phyloP scores from a whole-genome alignment of 2,329 filamentous ascomycete genomes.

The Colletotrichum lindemuthianum region DNA sequence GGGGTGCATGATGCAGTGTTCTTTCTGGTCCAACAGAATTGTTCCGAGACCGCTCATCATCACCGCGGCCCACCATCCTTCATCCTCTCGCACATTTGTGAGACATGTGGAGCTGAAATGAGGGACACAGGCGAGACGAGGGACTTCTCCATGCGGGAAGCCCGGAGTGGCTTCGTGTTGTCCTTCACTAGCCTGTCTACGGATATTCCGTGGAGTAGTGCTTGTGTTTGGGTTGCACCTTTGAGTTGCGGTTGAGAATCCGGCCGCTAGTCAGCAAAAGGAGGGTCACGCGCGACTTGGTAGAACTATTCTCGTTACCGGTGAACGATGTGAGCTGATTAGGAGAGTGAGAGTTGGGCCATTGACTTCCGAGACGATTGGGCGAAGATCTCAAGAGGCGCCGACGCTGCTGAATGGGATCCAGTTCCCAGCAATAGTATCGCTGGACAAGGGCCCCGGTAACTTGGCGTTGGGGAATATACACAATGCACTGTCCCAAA shows the following conservation, averaged over 20 bases:
- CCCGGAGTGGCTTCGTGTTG: conserved; percentile 9
- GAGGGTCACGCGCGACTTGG: conserved; percentile 28
- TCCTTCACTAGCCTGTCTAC: conserved; percentile 7
- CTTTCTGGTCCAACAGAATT: conserved; percentile 2
- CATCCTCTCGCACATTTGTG: background rate
- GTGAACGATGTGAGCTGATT: background rate
- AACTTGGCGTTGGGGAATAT: background rate
- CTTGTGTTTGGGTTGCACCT: background rate
- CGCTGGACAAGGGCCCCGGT: background rate
- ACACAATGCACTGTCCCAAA: background rate
- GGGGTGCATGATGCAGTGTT: conserved; percentile 29
- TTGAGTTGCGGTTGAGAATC: background rate
- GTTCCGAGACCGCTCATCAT: conserved; percentile 28
- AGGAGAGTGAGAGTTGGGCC: background rate
- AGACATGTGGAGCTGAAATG: conserved; percentile 17
- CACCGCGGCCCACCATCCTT: background rate
- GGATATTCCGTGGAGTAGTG: background rate
- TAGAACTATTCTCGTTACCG: background rate
- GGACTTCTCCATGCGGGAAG: conserved; percentile 9
- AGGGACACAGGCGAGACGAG: conserved; percentile 16
- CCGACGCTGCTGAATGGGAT: no score
- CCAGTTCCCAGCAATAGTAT: no score
- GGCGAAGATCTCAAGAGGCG: no score
- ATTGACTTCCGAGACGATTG: no score
- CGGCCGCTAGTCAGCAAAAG: conserved; percentile 12